A percentile compares a stretch with the other conserved stretches of the same genome.
Evolutionary conservation across 192 early-diverging fungal species (phyloP).

Genomic region (Dispira parvispora): DNA sequence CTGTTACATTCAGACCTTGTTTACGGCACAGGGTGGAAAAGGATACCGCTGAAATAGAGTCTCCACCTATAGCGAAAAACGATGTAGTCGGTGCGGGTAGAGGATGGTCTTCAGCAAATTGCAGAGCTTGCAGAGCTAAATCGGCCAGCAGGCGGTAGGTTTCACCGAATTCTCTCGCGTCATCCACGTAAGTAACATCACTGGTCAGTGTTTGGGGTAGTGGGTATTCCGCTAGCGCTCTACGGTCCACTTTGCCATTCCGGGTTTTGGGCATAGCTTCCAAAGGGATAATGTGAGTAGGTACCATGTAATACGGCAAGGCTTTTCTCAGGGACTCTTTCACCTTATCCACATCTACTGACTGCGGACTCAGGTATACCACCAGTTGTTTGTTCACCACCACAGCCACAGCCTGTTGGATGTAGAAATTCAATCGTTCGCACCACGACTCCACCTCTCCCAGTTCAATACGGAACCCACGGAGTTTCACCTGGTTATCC

Average conservation of each 20-base stretch:
- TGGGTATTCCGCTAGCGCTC: background rate
- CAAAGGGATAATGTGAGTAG: background rate
- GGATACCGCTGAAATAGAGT: too few relatives aligned
- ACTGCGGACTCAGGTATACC: background rate
- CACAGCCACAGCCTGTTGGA: background rate
- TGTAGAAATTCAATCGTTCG: too few relatives aligned
- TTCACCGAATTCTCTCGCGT: too few relatives aligned
- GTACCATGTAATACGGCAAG: constrained; percentile 5
- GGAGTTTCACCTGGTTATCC: constrained; percentile 5
- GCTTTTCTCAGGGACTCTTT: background rate
- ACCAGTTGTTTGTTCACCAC: background rate
- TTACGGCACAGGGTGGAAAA: too few relatives aligned
- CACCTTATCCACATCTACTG: background rate
- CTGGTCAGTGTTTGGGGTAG: background rate
- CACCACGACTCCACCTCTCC: background rate
- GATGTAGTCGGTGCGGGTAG: too few relatives aligned
- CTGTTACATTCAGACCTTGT: too few relatives aligned
- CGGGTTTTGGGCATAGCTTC: background rate
- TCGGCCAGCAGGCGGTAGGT: too few relatives aligned
- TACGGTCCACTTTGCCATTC: constrained; percentile 4
- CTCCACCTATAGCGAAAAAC: too few relatives aligned
- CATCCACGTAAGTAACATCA: background rate
- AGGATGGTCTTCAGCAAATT: too few relatives aligned
- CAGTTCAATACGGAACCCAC: constrained; percentile 5
- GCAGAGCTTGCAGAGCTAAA: too few relatives aligned